Conservation (phyloP, 2,329 filamentous ascomycete species). For the Fusarium ambrosium region DNA sequence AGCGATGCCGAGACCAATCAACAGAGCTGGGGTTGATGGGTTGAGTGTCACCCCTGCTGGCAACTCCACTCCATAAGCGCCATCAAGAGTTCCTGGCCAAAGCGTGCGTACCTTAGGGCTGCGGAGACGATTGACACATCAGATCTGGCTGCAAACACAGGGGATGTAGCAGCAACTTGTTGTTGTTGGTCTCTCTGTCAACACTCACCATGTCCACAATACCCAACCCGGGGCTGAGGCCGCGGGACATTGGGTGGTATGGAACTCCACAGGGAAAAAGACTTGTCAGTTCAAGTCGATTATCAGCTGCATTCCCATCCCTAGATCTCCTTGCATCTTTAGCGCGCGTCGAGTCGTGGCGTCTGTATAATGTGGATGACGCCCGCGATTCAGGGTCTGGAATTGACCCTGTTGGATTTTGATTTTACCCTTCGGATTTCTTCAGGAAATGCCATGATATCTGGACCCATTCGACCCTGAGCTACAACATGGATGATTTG, state of each 20-base stretch:
- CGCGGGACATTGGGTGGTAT: neutral
- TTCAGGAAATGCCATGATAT: neutral
- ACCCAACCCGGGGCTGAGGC: neutral
- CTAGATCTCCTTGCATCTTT: neutral
- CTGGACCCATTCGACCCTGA: neutral
- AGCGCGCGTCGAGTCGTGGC: neutral
- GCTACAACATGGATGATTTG: conserved; percentile 23
- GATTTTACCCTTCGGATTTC: neutral
- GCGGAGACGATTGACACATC: conserved; percentile 4
- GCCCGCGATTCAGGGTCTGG: neutral
- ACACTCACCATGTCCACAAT: neutral
- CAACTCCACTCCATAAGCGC: conserved; percentile 5
- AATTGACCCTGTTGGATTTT: neutral
- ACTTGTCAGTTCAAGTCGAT: neutral
- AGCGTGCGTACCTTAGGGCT: neutral
- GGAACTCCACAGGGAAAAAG: neutral
- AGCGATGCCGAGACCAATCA: neutral
- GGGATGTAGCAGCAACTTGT: neutral
- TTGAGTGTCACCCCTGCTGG: neutral
- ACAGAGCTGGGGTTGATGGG: neutral
- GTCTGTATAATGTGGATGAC: neutral
- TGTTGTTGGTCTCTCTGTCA: neutral
- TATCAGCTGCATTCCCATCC: neutral
- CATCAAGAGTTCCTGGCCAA: neutral
- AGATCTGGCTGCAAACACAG: neutral